Base-by-base conservation (phyloP, 148 eudicot species). In the Amaranthus palmeri region DNA sequence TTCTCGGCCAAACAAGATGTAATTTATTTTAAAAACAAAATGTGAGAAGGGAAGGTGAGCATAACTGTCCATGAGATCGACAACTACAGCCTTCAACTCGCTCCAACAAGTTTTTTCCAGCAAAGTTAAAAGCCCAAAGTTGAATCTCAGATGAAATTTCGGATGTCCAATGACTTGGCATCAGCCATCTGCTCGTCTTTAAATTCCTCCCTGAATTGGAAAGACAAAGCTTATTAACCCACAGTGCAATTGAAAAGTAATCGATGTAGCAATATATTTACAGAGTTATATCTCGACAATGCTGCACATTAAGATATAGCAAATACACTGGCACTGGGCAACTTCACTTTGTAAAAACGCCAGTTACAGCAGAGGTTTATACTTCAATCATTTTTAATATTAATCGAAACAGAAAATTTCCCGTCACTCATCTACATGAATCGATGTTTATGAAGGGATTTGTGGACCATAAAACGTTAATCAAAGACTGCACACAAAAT, bases 131-230 rank as follows among this genome's bases (percentile, higher is more conserved):
- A 40, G 42, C 58, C 51, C 44, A 65, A 78, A 72, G 25, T 69
- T 70, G 53, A 62, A 73, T 61, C 78, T 87, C 73, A 93, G 75
- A 93, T 41, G 83, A 93, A 90, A 82, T 90, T 90, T 71, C 98
- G 68, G 83, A 88, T 83, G 81, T 93, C 98, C 78, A 93, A 69
- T 7, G 96, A 81, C 92, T 88, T 93, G 78, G 88, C 96, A 45
- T 85, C 92, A 53, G 82, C 87, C 93, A 95, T 84, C 74, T 81
- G 84, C 80, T 95, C 98, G 45, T 91, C 97, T 81, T 91, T 85
- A 69, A 89, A 91, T 80, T 95, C 98, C 84, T 95, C 98, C 87
- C 98, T 95, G 88, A 73, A 71, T 8, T 65, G 44, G 41, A 8
- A 18, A n/a, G 54, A 51, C 12, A 7, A 66, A 8, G 41, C 0